Evolutionary conservation across 805 yeast species (phyloP).

Genomic region (Lipomyces mesembrius): DNA sequence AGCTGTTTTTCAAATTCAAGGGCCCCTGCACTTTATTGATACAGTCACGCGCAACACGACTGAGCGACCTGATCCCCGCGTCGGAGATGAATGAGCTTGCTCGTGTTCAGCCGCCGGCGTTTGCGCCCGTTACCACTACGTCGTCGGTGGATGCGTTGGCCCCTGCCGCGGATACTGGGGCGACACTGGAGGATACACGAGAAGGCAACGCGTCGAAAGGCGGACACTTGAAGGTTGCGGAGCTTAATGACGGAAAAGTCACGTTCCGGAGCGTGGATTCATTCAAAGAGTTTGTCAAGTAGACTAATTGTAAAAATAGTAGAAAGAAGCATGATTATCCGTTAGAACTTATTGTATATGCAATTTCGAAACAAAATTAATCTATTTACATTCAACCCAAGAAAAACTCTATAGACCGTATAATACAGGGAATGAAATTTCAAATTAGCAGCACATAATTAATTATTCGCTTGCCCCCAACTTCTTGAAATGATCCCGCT

Average conservation of each 20-base stretch:
- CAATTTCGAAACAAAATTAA: neutral
- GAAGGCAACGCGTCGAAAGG: conserved; percentile 37
- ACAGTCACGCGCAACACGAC: conserved; percentile 40
- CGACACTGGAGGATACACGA: conserved; percentile 5
- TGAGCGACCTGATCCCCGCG: conserved; percentile 40
- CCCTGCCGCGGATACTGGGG: conserved; percentile 13
- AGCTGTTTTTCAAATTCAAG: conserved; percentile 37
- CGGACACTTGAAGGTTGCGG: conserved; percentile 43
- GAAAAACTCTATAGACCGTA: neutral
- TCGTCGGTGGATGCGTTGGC: neutral
- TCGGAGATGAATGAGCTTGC: conserved; percentile 37
- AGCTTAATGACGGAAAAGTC: conserved; percentile 43
- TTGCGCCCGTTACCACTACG: conserved; percentile 15
- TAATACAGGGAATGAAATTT: neutral
- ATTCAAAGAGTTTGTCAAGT: conserved; percentile 38
- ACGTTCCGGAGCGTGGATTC: conserved; percentile 39
- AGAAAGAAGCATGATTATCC: neutral
- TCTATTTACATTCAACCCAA: neutral
- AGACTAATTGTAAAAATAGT: neutral
- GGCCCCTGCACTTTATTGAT: conserved; percentile 44
- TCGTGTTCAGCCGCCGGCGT: conserved; percentile 21
- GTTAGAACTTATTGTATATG: neutral
- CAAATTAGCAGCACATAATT: neutral
- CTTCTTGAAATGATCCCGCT: conserved; percentile 27
- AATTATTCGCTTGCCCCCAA: conserved; percentile 6